Conservation (phyloP, 768 basidiomycete species). For the Naganishia randhawae region DNA sequence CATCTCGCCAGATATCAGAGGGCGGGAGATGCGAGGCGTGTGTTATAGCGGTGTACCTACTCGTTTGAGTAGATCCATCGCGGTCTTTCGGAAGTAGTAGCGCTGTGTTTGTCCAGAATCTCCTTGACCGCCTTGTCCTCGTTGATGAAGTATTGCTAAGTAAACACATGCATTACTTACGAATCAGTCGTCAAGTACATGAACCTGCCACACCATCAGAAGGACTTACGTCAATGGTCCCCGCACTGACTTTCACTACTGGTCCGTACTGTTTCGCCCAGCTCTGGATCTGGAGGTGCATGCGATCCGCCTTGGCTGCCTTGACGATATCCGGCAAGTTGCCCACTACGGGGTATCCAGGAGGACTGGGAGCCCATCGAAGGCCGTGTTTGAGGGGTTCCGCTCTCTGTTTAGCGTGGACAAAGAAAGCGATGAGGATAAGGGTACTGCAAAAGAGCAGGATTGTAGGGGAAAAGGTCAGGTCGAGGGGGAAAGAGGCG, state of each 20-base stretch:
- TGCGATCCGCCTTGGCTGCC: background rate
- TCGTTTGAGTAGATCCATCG: conserved; percentile 2
- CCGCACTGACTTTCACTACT: background rate
- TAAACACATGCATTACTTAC: background rate
- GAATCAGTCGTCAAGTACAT: background rate
- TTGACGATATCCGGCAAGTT: background rate
- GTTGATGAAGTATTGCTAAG: background rate
- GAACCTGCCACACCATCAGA: background rate
- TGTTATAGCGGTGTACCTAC: background rate
- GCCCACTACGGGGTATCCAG: background rate
- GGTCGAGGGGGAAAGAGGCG: no score
- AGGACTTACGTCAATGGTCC: background rate
- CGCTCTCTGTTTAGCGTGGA: background rate
- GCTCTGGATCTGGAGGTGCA: background rate
- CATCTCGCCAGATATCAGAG: background rate
- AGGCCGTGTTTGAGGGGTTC: background rate
- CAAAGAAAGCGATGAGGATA: background rate
- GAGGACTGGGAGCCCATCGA: conserved; percentile 1
- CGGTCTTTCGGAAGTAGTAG: background rate
- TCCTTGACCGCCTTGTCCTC: background rate
- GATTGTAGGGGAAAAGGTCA: background rate
- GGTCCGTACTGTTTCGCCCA: background rate
- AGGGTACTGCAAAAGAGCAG: background rate
- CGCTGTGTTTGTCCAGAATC: background rate
- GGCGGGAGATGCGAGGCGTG: background rate